Evolutionary conservation across 495 filamentous ascomycete species (phyloP).

Genomic region (Aspergillus taichungensis): DNA sequence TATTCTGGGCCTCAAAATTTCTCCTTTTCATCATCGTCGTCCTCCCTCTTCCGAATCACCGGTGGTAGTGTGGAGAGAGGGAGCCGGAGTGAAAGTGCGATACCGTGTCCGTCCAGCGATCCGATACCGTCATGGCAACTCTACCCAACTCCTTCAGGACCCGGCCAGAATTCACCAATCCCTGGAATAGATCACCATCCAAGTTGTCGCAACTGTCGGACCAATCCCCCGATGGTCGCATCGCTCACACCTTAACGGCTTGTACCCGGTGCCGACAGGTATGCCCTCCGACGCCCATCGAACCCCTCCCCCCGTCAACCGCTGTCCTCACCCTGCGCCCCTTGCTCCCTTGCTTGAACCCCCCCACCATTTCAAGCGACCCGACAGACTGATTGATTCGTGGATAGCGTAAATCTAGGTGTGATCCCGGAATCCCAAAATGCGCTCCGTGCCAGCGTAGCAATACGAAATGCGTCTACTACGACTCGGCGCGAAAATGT

Average conservation of each 20-base stretch:
- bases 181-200: slow-evolving; percentile 15
- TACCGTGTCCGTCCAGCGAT: too few relatives aligned
- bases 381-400: neutral
- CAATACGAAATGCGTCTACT: slow-evolving; percentile 86
- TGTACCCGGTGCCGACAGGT: slow-evolving; percentile 82
- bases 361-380: too few relatives aligned
- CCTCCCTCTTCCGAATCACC: too few relatives aligned
- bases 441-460: slow-evolving; percentile 90
- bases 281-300: slow-evolving; percentile 20
- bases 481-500: slow-evolving; percentile 68
- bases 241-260: slow-evolving; percentile 79
- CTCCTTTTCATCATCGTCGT: too few relatives aligned
- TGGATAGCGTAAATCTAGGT: slow-evolving; percentile 79
- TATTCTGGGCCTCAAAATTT: too few relatives aligned
- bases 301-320: neutral
- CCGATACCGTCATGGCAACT: slow-evolving; percentile 14
- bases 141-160: slow-evolving; percentile 5
- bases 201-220: slow-evolving; percentile 15
- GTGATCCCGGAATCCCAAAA: slow-evolving; percentile 80
- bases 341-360: too few relatives aligned
- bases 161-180: slow-evolving; percentile 17
- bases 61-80: too few relatives aligned
- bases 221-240: slow-evolving; percentile 35
- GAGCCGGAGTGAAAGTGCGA: too few relatives aligned
- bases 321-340: too few relatives aligned